A percentile compares a stretch with the other conserved stretches of the same genome.
Evolutionary conservation across 495 filamentous ascomycete genomes (phyloP).

Genomic region (Acidomyces sp.): DNA sequence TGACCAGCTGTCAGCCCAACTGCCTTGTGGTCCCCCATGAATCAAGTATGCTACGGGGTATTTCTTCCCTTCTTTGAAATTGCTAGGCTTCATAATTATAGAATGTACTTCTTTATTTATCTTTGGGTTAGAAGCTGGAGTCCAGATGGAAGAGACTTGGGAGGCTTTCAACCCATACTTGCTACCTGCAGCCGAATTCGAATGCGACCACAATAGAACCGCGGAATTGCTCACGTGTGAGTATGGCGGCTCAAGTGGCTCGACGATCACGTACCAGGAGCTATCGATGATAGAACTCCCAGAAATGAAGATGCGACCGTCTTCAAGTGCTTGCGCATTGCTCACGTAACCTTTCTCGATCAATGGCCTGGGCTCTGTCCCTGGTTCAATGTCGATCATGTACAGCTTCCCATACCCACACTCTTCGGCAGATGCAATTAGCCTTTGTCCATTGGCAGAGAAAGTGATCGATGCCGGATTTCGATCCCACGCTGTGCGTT

Average conservation of each 20-base stretch:
- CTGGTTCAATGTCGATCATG: slow-evolving; percentile 7
- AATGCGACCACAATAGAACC: slow-evolving; percentile 39
- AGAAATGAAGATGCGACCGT: slow-evolving; percentile 27
- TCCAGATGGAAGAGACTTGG: slow-evolving; percentile 34
- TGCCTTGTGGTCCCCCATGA: slow-evolving; percentile 42
- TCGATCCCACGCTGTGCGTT: slow-evolving; percentile 14
- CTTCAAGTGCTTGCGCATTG: slow-evolving; percentile 15
- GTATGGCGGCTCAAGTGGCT: too few relatives aligned
- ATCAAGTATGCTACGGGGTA: slow-evolving; percentile 41
- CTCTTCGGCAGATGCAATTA: slow-evolving; percentile 25
- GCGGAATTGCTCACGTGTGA: slow-evolving; percentile 43
- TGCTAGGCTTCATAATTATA: slow-evolving; percentile 45
- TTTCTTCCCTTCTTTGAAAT: slow-evolving; percentile 31
- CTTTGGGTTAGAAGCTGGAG: slow-evolving; percentile 25
- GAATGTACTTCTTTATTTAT: slow-evolving; percentile 32
- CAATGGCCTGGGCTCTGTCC: slow-evolving; percentile 5
- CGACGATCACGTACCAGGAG: slow-evolving; percentile 26
- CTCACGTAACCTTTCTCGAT: slow-evolving; percentile 13
- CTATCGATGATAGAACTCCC: slow-evolving; percentile 29
- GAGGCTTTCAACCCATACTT: slow-evolving; percentile 44
- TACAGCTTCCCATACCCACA: slow-evolving; percentile 15
- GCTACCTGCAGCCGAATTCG: slow-evolving; percentile 52
- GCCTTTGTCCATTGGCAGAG: slow-evolving; percentile 18
- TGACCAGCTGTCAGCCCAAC: slow-evolving; percentile 38
- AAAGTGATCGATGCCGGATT: slow-evolving; percentile 24